Percentiles rank a stretch among this genome's conserved stretches.
phyloP scores from a whole-genome alignment of 768 basidiomycete genomes.

The Collybiopsis confluens region DNA sequence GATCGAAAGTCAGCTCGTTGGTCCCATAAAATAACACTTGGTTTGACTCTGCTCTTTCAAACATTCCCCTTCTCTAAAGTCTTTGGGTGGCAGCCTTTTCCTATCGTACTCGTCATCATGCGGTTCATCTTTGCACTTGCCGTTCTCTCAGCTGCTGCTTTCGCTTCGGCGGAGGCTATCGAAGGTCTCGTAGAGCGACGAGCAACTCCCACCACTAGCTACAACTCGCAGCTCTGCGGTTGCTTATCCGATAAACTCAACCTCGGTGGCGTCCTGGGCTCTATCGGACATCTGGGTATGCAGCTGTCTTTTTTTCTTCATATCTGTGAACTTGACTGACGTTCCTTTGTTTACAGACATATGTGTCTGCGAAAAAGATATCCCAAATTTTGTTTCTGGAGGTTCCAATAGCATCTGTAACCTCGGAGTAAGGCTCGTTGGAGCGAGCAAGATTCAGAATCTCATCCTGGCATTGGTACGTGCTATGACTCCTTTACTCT shows the following conservation, averaged over 20 bases:
- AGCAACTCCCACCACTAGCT: not conserved
- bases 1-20: no score
- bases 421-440: not conserved
- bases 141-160: not conserved
- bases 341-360: no score
- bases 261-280: not conserved
- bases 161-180: not conserved
- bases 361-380: not conserved
- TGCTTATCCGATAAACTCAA: not conserved
- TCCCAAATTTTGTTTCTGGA: not conserved
- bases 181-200: not conserved
- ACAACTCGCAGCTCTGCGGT: not conserved
- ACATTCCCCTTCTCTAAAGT: no score
- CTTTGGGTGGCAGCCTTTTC: no score
- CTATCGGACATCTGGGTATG: not conserved
- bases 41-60: no score
- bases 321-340: no score
- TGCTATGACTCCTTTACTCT: not conserved
- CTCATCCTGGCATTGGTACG: not conserved
- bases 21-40: no score
- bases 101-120: not conserved
- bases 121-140: not conserved
- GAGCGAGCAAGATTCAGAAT: not conserved
- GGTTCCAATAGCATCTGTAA: not conserved
- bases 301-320: no score